Evolutionary conservation across 305 asterid genomes (phyloP), one percentile per base, ranked within the genome.

Genomic region (Fraxinus paxiana): DNA sequence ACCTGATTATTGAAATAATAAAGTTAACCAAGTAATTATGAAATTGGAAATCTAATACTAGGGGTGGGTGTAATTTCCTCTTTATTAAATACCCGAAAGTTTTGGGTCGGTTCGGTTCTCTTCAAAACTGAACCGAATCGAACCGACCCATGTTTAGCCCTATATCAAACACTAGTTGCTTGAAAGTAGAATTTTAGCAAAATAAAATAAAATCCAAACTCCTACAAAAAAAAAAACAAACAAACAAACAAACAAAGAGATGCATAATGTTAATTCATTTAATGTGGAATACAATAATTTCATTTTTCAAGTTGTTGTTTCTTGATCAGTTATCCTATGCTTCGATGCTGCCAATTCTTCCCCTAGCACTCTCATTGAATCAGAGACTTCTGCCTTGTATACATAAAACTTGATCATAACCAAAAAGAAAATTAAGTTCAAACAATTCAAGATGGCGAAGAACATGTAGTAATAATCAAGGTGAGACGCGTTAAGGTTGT

Each of bases 331-430:
- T 1, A 59, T 83, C 20, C 72, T 79, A 6, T 78, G 84, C 75
- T 38, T 83, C 24, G 88, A 79, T 15, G 79, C 89, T 81, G 71
- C 83, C 48, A 91, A 83, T 80, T 90, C 94, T 81, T 88, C 89
- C 67, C 30, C 82, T 4, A 95, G 89, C 63, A 90, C 84, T 56
- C 76, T 85, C 96, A 91, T 86, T 0, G 99, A 92, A 80, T 91
- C 91, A 0, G 97, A 89, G 74, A 93, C 91, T 76, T 95, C 98
- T 0, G 96, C 96, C 89, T 86, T 93, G 31, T 95, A 95, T 54
- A 88, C 93, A 82, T 92, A 95, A 59, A 78, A 83, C 87, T 83
- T 91, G 13, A 90, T 85, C 85, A 91, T 51, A 69, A 84, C 77
- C 77, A 92, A 54, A 78, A 95, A 95, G 77, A 91, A 85, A 12